phyloP scores from a whole-genome alignment of 768 basidiomycete species.

The Boletus reticuloceps region DNA sequence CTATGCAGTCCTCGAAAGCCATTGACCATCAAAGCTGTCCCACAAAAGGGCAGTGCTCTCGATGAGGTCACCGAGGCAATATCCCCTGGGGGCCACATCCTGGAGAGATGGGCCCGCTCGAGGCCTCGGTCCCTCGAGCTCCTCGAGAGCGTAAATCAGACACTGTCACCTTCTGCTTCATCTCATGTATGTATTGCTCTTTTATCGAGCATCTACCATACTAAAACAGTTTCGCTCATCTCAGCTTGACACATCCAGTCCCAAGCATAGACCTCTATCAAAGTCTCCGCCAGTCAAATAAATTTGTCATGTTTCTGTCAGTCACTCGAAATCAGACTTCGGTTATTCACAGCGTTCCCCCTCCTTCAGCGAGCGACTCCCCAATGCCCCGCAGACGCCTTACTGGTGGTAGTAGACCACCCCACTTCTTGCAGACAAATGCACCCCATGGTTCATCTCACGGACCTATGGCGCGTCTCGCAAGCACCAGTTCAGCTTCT shows the following conservation, averaged over 20 bases:
- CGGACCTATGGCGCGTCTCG: too few species aligned
- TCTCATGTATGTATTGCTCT: slow-evolving; percentile 17
- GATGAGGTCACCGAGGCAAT: slow-evolving; percentile 66
- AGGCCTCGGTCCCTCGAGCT: slow-evolving; percentile 69
- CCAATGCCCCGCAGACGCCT: too few species aligned
- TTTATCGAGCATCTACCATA: not conserved
- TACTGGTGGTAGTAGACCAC: too few species aligned
- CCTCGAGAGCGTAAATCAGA: slow-evolving; percentile 47
- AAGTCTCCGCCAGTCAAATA: too few species aligned
- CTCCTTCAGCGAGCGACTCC: too few species aligned
- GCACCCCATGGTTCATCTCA: too few species aligned
- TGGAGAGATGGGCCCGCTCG: slow-evolving; percentile 70
- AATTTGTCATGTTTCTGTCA: too few species aligned
- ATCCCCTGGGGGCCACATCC: slow-evolving; percentile 75
- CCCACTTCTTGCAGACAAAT: too few species aligned
- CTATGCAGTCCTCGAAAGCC: slow-evolving; percentile 31
- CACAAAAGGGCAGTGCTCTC: slow-evolving; percentile 41
- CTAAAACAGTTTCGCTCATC: not conserved
- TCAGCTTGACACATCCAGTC: slow-evolving; percentile 8
- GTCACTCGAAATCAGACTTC: too few species aligned
- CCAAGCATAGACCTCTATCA: too few species aligned
- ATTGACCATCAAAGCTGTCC: slow-evolving; percentile 20
- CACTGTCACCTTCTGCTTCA: slow-evolving; percentile 40
- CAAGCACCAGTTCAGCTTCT: slow-evolving; percentile 12
- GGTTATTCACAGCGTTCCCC: too few species aligned